Evolutionary conservation across 768 basidiomycete genomes (phyloP).

Genomic region (Lactarius sanguifluus): DNA sequence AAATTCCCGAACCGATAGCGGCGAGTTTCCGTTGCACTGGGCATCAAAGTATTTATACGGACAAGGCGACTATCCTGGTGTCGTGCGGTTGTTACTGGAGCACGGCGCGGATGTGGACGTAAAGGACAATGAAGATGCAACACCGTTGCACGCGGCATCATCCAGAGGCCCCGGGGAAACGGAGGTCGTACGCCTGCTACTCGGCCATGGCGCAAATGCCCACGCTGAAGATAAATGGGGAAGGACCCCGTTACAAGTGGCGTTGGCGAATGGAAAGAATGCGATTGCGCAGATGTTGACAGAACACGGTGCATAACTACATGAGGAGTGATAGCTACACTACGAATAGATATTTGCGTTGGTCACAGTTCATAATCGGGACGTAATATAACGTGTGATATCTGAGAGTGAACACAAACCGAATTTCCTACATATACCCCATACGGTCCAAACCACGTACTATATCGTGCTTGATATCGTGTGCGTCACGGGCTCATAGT

Average conservation of each 20-base stretch:
- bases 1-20: not conserved
- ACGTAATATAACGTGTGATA: too few relatives aligned
- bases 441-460: too few relatives aligned
- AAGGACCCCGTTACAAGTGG: not conserved
- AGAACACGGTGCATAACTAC: not conserved
- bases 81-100: not conserved
- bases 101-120: not conserved
- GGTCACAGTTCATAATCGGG: too few relatives aligned
- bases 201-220: not conserved
- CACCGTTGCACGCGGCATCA: not conserved
- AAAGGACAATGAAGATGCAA: not conserved
- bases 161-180: rapidly evolving
- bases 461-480: too few relatives aligned
- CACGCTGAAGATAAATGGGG: not conserved
- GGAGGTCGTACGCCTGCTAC: not conserved
- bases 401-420: too few relatives aligned
- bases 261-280: not conserved
- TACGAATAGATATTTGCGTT: too few relatives aligned
- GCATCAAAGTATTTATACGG: rapidly evolving
- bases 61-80: not conserved
- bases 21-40: not conserved
- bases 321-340: not conserved
- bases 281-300: not conserved
- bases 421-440: too few relatives aligned
- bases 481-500: too few relatives aligned